These are phyloP conservation scores for Amaranthus cruentus DNA, from an alignment of 148 eudicot species.

Conservation along the genomic window DNA sequence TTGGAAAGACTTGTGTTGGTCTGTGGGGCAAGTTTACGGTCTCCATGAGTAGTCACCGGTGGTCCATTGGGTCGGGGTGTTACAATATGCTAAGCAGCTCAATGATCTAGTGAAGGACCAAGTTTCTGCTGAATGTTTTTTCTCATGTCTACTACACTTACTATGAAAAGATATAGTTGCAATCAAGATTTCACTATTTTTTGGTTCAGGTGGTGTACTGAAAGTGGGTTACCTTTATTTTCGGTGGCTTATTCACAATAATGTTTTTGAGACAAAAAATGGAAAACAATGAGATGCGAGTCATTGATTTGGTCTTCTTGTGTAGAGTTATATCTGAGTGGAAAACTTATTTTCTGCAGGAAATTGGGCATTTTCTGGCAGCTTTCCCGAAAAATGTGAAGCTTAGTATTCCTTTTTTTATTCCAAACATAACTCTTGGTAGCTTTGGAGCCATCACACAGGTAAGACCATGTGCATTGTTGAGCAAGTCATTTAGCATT, in stretches of 20 bases:
- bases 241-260: neutral
- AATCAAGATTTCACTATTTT: neutral
- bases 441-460: conserved; percentile 98
- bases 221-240: neutral
- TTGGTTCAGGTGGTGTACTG: neutral
- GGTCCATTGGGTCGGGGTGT: too few species aligned
- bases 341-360: conserved; percentile 54
- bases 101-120: neutral
- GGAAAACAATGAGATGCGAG: conserved; percentile 1
- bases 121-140: neutral
- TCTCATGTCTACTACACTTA: neutral
- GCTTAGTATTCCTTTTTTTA: conserved; percentile 89
- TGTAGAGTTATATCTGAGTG: conserved; percentile 29
- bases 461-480: conserved; percentile 33
- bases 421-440: conserved; percentile 97
- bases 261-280: neutral
- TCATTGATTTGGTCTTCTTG: conserved; percentile 25
- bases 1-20: too few species aligned
- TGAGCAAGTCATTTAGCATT: neutral
- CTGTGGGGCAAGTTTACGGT: too few species aligned
- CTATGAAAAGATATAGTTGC: neutral
- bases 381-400: conserved; percentile 93
- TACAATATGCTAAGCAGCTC: neutral
- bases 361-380: conserved; percentile 86
- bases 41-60: too few species aligned